Evolutionary conservation across 805 yeast species (phyloP).

Genomic region (Starmerella sp.): DNA sequence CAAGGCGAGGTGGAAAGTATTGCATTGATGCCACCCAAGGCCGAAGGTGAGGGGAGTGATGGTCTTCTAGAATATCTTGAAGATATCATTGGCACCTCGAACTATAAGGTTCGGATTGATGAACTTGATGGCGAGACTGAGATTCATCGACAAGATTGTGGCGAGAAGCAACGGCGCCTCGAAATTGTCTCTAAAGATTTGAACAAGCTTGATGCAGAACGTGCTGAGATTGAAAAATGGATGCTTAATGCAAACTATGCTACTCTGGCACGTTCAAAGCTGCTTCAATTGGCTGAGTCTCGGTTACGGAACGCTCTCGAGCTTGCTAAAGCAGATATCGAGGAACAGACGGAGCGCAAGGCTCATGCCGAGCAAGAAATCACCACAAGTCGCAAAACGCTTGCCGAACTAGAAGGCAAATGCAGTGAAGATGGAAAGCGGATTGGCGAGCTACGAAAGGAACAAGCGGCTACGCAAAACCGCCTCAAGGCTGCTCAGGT

Average conservation of each 20-base stretch:
- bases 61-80: conserved; percentile 90
- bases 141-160: conserved; percentile 64
- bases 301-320: neutral
- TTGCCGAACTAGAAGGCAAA: neutral
- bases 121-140: conserved; percentile 50
- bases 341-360: conserved; percentile 34
- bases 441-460: conserved; percentile 23
- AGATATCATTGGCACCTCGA: conserved; percentile 91
- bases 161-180: conserved; percentile 70
- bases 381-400: conserved; percentile 16
- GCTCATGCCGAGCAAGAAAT: conserved; percentile 22
- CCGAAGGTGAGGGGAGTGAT: conserved; percentile 83
- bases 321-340: neutral
- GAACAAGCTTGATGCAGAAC: conserved; percentile 45
- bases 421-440: neutral
- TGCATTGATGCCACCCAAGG: conserved; percentile 97
- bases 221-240: conserved; percentile 57
- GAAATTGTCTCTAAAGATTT: conserved; percentile 72
- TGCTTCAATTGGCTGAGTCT: conserved; percentile 36
- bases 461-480: conserved; percentile 25
- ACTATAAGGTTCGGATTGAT: conserved; percentile 69
- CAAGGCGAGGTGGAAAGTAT: conserved; percentile 98
- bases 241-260: conserved; percentile 54
- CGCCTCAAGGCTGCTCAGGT: conserved; percentile 37
- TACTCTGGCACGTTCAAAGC: conserved; percentile 41